These are phyloP conservation scores for Candida insectalens DNA, from an alignment of 805 yeast genomes.

Conservation along the genomic window DNA sequence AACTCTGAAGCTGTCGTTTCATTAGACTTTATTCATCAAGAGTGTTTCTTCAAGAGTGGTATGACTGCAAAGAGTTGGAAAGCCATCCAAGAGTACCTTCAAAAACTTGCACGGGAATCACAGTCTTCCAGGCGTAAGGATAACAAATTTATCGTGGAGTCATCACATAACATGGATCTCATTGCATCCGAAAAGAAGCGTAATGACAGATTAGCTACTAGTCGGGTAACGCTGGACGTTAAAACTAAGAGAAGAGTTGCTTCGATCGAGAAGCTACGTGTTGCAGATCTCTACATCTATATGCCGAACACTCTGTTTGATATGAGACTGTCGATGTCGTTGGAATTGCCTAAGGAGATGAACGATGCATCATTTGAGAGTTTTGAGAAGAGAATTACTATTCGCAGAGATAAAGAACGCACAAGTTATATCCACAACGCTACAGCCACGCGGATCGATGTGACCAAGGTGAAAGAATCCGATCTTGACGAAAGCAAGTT, in stretches of 20 bases:
- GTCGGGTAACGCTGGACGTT: conserved; percentile 60
- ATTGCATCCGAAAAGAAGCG: conserved; percentile 53
- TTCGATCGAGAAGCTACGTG: conserved; percentile 62
- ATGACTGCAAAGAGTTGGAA: conserved; percentile 54
- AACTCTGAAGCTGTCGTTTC: conserved; percentile 55
- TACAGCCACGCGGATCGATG: conserved; percentile 63
- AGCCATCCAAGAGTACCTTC: conserved; percentile 44
- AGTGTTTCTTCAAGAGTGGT: conserved; percentile 54
- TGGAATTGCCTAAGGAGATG: conserved; percentile 66
- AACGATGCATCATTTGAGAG: conserved; percentile 41
- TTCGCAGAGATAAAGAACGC: conserved; percentile 64
- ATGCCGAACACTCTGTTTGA: conserved; percentile 75
- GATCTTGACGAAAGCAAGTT: conserved; percentile 19
- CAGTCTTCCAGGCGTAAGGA: conserved; percentile 7
- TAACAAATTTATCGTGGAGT: conserved; percentile 50
- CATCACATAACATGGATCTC: conserved; percentile 53
- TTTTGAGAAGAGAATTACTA: conserved; percentile 36
- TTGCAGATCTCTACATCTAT: conserved; percentile 63
- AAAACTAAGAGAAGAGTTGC: conserved; percentile 58
- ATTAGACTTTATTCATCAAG: conserved; percentile 39
- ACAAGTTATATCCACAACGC: conserved; percentile 64
- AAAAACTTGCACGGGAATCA: conserved; percentile 35
- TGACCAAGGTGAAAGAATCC: conserved; percentile 46
- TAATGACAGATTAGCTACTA: conserved; percentile 53
- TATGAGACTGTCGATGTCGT: conserved; percentile 60